Conservation (phyloP, 345 rosid genomes). For the Euclidium syriacum region DNA sequence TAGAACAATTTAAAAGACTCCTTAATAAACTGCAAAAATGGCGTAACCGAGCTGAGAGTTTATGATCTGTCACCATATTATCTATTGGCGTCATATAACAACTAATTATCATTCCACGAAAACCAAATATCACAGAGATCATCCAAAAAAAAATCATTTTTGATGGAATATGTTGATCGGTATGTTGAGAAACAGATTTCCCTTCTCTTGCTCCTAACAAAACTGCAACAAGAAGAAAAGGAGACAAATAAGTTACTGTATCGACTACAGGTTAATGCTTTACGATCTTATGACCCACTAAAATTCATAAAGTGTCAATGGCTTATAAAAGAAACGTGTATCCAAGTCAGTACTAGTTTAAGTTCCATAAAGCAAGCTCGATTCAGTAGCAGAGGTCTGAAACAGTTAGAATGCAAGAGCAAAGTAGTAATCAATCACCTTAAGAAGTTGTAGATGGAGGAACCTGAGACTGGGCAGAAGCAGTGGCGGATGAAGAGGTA, state of each 20-base stretch:
- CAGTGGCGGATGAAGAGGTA: neutral
- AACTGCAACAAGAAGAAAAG: slow-evolving; percentile 8
- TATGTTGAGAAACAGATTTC: neutral
- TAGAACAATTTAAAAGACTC: neutral
- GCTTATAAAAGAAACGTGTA: neutral
- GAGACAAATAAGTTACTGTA: too few relatives aligned
- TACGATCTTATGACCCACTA: neutral
- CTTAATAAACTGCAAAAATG: neutral
- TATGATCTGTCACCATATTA: neutral
- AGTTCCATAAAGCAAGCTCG: neutral
- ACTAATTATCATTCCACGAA: neutral
- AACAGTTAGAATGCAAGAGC: neutral
- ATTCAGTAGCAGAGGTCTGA: neutral
- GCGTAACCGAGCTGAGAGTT: neutral
- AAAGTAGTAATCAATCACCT: slow-evolving; percentile 14
- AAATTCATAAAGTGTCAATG: neutral
- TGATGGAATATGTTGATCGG: neutral
- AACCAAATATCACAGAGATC: slow-evolving; percentile 7
- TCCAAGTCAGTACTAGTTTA: neutral
- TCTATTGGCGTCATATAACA: neutral
- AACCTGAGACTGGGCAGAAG: slow-evolving; percentile 14
- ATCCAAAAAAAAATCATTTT: neutral
- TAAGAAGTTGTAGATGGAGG: slow-evolving; percentile 30
- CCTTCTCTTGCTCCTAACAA: neutral
- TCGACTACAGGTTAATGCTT: neutral